Conservation (phyloP, 805 yeast genomes). For the Nakazawaea molendinolei region DNA sequence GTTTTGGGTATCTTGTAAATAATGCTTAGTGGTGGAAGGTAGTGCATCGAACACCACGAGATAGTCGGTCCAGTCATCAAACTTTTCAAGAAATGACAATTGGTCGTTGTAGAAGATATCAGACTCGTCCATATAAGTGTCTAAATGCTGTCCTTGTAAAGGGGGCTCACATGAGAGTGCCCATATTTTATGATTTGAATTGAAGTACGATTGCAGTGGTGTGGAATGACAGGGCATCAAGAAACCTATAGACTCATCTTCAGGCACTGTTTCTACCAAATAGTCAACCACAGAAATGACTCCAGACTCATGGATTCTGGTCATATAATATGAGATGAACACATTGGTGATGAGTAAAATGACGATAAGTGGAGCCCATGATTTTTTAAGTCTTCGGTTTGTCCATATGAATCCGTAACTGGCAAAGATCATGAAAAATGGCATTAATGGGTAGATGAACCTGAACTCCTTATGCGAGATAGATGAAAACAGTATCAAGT, state of each 20-base stretch:
- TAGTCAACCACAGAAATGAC: constrained; percentile 60
- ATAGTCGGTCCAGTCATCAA: constrained; percentile 58
- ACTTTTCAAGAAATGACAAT: constrained; percentile 36
- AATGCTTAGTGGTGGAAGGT: constrained; percentile 35
- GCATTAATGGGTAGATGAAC: constrained; percentile 80
- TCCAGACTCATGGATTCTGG: constrained; percentile 80
- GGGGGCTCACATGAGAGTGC: constrained; percentile 93
- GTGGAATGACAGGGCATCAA: constrained; percentile 96
- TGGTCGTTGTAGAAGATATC: constrained; percentile 76
- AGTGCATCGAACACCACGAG: constrained; percentile 67
- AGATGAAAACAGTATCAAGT: constrained; percentile 50
- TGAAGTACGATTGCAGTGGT: constrained; percentile 86
- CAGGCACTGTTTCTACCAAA: constrained; percentile 31
- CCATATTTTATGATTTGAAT: constrained; percentile 56
- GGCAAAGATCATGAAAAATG: constrained; percentile 52
- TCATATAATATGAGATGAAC: constrained; percentile 28
- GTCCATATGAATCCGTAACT: constrained; percentile 30
- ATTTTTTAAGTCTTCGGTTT: no score
- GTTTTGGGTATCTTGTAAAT: constrained; percentile 28
- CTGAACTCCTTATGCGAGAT: constrained; percentile 88
- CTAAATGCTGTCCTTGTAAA: constrained; percentile 32
- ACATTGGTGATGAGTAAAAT: constrained; percentile 12
- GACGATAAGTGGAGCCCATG: constrained; percentile 10
- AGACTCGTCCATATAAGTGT: constrained; percentile 73
- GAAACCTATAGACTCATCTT: constrained; percentile 53